Evolutionary conservation across 257 asterid species (phyloP).

Genomic region (Solanum ossicruentum): DNA sequence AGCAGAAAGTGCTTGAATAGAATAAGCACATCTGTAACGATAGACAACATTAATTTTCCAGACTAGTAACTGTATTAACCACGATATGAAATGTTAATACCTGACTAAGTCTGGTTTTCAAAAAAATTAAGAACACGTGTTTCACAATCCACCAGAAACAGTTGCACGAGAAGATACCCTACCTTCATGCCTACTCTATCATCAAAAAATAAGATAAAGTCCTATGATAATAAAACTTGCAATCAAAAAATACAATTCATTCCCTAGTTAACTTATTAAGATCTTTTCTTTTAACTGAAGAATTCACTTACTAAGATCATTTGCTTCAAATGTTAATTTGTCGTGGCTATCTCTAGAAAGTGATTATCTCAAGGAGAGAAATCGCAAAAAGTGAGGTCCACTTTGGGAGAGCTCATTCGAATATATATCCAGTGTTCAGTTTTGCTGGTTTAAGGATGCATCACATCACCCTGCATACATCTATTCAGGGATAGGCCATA

Average conservation of each 20-base stretch:
- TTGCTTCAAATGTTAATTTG: not conserved
- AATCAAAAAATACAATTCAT: not conserved
- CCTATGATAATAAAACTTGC: not conserved
- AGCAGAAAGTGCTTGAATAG: slow-evolving; percentile 9
- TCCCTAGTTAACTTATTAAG: not conserved
- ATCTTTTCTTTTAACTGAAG: not conserved
- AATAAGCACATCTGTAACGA: slow-evolving; percentile 19
- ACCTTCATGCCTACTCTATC: not conserved
- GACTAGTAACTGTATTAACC: slow-evolving; percentile 23
- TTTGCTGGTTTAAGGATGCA: not conserved
- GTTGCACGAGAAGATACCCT: not conserved
- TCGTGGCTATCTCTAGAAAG: not conserved
- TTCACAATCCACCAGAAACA: not conserved
- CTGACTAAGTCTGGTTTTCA: slow-evolving; percentile 32
- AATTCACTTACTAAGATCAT: not conserved
- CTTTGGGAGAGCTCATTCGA: not conserved
- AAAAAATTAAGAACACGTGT: not conserved
- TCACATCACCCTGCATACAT: not conserved
- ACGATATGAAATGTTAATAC: slow-evolving; percentile 1
- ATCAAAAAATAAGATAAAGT: not conserved
- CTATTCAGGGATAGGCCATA: not conserved
- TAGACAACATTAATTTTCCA: slow-evolving; percentile 11
- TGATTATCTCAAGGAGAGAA: not conserved
- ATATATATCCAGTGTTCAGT: not conserved
- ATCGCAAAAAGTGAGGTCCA: not conserved